Evolutionary conservation across 164 flowering plant species (phyloP), one percentile per base, ranked within the genome.

Genomic region (Chimonanthus praecox): DNA sequence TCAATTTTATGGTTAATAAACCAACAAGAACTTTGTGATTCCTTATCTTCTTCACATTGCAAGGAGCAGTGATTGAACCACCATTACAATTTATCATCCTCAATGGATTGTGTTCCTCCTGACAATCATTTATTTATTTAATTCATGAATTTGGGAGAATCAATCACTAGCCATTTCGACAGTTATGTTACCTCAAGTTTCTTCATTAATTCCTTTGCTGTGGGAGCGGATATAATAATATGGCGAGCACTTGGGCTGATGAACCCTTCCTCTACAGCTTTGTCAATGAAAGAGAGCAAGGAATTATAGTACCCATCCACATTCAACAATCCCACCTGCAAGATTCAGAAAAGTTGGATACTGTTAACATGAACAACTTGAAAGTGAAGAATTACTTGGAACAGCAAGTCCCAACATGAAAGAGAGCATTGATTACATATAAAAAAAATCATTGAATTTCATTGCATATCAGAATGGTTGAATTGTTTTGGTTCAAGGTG

Each of bases 251-350:
- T 88, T 2, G 90, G 89, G 71, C 85, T 77, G 58, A 89, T 82
- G 74, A 90, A 88, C 3, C 91, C 94, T 83, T 89, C 93, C 78
- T 89, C 93, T 18, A 89, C 93, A 74, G 91, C 91, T 79, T 89
- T 84, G 78, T 89, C 94, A 49, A 89, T 87, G 80, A 89, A 89
- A 15, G 90, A 84, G 51, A 89, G 75, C 77, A 89, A 76, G 15
- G 90, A 88, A 72, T 89, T 89, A 82, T 89, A 89, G 77, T 87
- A 89, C 1, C 91, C 94, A 80, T 89, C 94, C 64, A 89, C 94
- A 79, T 89, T 89, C 86, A 89, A 51, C 77, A 89, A 78, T 50
- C 94, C 94, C 76, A 89, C 91, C 93, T 89, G 58, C 76, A 67
- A 68, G 20, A 73, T 50, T 48, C 20, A 76, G 49, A 45, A 49